phyloP scores from a whole-genome alignment of 1,284 basidiomycete species.

The Melampsora larici-populina region DNA sequence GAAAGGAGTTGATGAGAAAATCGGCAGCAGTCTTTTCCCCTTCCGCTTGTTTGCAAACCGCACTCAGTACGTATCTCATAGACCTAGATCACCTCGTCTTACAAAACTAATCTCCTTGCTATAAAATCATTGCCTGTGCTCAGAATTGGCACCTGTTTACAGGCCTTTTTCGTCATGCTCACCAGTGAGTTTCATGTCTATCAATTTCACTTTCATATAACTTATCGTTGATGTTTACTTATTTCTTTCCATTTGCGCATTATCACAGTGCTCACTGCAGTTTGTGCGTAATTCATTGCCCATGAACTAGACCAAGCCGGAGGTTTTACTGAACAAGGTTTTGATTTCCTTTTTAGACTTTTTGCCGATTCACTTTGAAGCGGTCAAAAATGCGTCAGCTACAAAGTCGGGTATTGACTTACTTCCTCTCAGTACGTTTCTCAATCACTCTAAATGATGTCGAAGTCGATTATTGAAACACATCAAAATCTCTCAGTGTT shows the following conservation, averaged over 20 bases:
- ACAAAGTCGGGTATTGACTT: neutral
- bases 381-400: neutral
- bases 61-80: neutral
- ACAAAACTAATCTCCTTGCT: no score
- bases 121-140: neutral
- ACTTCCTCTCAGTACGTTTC: neutral
- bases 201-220: neutral
- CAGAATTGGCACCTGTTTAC: neutral
- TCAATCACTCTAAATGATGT: no score
- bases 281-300: neutral
- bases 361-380: neutral
- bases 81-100: no score
- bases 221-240: neutral
- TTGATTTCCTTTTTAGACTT: neutral
- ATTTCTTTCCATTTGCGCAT: neutral
- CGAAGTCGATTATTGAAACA: neutral
- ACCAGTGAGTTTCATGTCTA: neutral
- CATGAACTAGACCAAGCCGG: neutral
- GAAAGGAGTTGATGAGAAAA: slow-evolving; percentile 2
- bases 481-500: neutral
- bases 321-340: neutral
- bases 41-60: neutral
- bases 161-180: slow-evolving; percentile 1
- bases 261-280: neutral
- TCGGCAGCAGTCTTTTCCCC: slow-evolving; percentile 3